These are phyloP conservation scores for Pestalotiopsis sp. DNA, from an alignment of 2,329 filamentous ascomycete species.

Conservation along the genomic window DNA sequence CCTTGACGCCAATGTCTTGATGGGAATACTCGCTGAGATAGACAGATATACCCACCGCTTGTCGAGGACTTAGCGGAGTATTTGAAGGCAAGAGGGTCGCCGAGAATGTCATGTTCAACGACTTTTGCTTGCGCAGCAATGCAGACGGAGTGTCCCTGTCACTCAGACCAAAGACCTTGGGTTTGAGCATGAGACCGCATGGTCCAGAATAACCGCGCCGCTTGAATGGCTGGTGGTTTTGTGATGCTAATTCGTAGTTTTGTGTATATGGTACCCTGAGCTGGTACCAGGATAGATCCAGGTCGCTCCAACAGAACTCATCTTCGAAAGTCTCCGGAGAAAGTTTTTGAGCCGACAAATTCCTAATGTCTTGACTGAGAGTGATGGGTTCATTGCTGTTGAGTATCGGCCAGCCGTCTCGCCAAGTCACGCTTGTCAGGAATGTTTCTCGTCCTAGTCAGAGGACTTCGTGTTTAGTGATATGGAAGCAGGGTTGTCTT, in stretches of 20 bases:
- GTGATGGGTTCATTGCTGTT: background rate
- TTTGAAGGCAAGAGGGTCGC: constrained; percentile 18
- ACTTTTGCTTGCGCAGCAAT: constrained; percentile 30
- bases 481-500: background rate
- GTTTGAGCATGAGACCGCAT: background rate
- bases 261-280: background rate
- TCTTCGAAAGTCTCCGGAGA: background rate
- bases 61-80: constrained; percentile 17
- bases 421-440: background rate
- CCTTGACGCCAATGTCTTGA: constrained; percentile 29
- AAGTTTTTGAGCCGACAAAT: background rate
- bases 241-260: background rate
- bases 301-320: background rate
- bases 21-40: constrained; percentile 28
- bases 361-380: background rate
- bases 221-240: background rate
- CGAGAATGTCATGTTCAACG: constrained; percentile 31
- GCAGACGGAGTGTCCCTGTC: constrained; percentile 31
- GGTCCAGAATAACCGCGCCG: too few species aligned
- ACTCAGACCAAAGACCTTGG: constrained; percentile 24
- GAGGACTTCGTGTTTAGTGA: background rate
- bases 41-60: constrained; percentile 27
- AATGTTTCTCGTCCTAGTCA: background rate
- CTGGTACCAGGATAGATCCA: background rate
- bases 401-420: background rate